These are phyloP conservation scores for Monosporascus sp. DNA, from an alignment of 2,329 filamentous ascomycete species.

Conservation along the genomic window DNA sequence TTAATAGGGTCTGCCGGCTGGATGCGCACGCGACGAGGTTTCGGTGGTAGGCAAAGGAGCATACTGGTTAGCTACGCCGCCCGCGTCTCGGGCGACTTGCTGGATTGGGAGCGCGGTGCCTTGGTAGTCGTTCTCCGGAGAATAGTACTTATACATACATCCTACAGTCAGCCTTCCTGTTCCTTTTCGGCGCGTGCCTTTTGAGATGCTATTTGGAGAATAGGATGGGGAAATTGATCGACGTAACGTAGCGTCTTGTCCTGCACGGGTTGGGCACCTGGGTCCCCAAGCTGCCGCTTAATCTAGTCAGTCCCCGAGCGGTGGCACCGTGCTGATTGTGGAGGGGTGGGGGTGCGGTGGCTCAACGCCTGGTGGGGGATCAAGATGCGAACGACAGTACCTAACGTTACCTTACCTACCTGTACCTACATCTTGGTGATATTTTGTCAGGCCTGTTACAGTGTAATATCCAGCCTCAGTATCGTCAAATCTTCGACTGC, in stretches of 20 bases:
- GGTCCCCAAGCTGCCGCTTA: too few relatives aligned
- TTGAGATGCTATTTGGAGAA: not conserved
- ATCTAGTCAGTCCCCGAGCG: not conserved
- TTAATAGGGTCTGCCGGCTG: too few relatives aligned
- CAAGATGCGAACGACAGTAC: not conserved
- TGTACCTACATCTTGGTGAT: too few relatives aligned
- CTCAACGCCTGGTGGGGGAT: not conserved
- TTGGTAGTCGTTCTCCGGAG: not conserved
- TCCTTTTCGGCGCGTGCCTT: too few relatives aligned
- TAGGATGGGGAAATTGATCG: not conserved
- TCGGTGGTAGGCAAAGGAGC: not conserved
- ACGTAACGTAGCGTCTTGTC: not conserved
- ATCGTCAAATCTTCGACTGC: too few relatives aligned
- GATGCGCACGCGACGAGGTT: too few relatives aligned
- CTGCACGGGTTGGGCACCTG: too few relatives aligned
- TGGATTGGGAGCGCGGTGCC: not conserved
- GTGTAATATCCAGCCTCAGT: too few relatives aligned
- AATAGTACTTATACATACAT: not conserved
- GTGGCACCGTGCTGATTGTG: not conserved
- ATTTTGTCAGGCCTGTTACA: too few relatives aligned
- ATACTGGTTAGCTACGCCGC: not conserved
- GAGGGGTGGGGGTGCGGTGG: not conserved
- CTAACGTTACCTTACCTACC: not conserved
- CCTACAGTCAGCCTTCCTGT: not conserved
- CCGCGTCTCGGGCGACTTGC: not conserved